Percentiles rank a stretch among this genome's conserved stretches.
Evolutionary conservation across 2,329 filamentous ascomycete species (phyloP).

Genomic region (Samsoniella hepiali): DNA sequence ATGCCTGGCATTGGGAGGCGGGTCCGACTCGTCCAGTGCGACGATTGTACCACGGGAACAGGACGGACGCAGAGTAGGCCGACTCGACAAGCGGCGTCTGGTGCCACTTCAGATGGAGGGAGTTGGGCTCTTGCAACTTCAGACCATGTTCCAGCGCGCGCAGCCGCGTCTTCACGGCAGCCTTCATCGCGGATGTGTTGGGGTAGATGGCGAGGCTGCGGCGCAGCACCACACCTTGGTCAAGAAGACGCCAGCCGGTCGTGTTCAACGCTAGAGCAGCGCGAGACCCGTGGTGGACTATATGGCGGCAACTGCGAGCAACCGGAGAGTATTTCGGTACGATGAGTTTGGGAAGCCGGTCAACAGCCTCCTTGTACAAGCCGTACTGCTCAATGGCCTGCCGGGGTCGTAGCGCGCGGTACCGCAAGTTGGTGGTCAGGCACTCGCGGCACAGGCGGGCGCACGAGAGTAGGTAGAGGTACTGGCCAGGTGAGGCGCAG

Average conservation of each 20-base stretch:
- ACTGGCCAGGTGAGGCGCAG: not conserved
- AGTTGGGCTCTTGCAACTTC: not conserved
- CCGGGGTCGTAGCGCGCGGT: not conserved
- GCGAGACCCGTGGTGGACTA: no score
- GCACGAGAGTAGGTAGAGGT: constrained; percentile 9
- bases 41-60: not conserved
- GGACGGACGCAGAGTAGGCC: not conserved
- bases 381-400: not conserved
- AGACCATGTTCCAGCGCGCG: no score
- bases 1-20: not conserved
- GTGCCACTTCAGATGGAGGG: not conserved
- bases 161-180: no score
- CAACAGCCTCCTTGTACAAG: not conserved
- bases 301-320: not conserved
- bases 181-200: no score
- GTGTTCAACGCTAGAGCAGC: not conserved
- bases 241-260: not conserved
- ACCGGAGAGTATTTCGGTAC: not conserved
- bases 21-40: not conserved
- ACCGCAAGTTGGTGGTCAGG: not conserved
- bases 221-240: not conserved
- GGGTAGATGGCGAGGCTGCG: not conserved
- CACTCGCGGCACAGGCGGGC: not conserved
- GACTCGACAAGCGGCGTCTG: not conserved
- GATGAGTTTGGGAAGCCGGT: not conserved